Evolutionary conservation across 1,284 basidiomycete species (phyloP).

Genomic region (Golubevia pallescens): DNA sequence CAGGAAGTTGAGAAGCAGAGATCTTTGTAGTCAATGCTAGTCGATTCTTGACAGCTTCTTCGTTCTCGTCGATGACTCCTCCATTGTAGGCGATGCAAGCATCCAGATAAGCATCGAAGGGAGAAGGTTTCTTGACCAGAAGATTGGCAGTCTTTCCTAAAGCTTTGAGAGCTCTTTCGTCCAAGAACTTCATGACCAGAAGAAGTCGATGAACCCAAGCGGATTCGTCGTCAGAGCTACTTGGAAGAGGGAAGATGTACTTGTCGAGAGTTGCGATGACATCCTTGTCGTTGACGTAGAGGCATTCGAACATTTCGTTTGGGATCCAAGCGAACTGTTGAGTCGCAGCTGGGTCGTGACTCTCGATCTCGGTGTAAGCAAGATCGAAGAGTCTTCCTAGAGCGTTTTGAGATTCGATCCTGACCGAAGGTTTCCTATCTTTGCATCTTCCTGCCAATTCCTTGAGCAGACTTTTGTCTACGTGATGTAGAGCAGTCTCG

Average conservation of each 20-base stretch:
- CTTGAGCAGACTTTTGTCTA: slow-evolving; percentile 73
- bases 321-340: slow-evolving; percentile 95
- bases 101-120: slow-evolving; percentile 30
- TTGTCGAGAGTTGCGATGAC: slow-evolving; percentile 70
- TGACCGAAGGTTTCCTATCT: slow-evolving; percentile 87
- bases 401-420: slow-evolving; percentile 78
- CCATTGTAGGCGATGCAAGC: slow-evolving; percentile 51
- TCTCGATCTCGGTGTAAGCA: slow-evolving; percentile 88
- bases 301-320: slow-evolving; percentile 71
- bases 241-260: slow-evolving; percentile 81
- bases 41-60: slow-evolving; percentile 66
- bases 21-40: slow-evolving; percentile 30
- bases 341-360: slow-evolving; percentile 75
- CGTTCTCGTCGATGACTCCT: slow-evolving; percentile 81
- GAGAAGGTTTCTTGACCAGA: slow-evolving; percentile 2
- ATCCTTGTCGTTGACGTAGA: slow-evolving; percentile 66
- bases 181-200: slow-evolving; percentile 75
- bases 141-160: slow-evolving; percentile 30
- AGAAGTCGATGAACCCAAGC: slow-evolving; percentile 86
- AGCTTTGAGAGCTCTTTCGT: slow-evolving; percentile 66
- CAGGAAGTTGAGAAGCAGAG: slow-evolving; percentile 57
- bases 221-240: slow-evolving; percentile 74
- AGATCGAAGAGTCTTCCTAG: slow-evolving; percentile 80
- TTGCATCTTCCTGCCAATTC: slow-evolving; percentile 75
- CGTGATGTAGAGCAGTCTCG: slow-evolving; percentile 83